Conservation (phyloP, 768 basidiomycete genomes). For the Glaciozyma martinii region DNA sequence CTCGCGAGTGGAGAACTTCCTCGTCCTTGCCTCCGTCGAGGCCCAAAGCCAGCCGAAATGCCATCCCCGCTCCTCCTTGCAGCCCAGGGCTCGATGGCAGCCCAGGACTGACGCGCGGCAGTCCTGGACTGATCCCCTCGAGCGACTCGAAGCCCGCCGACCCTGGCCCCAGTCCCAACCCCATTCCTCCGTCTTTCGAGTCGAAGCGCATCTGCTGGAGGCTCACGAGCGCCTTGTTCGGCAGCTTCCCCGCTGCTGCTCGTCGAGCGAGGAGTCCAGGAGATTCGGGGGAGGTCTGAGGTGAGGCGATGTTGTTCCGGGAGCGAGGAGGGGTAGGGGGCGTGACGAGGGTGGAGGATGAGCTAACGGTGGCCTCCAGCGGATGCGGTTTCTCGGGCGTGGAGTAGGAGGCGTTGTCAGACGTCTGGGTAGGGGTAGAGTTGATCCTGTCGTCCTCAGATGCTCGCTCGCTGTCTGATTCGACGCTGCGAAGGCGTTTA, state of each 20-base stretch:
- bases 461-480: too few relatives aligned
- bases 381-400: neutral
- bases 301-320: neutral
- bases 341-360: neutral
- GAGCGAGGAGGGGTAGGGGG: neutral
- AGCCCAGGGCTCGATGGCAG: too few relatives aligned
- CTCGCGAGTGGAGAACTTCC: neutral
- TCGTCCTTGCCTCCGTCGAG: neutral
- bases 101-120: too few relatives aligned
- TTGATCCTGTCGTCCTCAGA: neutral
- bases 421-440: neutral
- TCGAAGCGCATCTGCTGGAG: slow-evolving; percentile 31
- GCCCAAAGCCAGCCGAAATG: slow-evolving; percentile 1
- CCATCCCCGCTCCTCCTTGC: slow-evolving; percentile 1
- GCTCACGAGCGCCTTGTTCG: slow-evolving; percentile 21
- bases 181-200: slow-evolving; percentile 13
- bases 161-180: slow-evolving; percentile 25
- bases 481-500: too few relatives aligned
- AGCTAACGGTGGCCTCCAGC: neutral
- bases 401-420: neutral
- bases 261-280: slow-evolving; percentile 17
- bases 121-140: slow-evolving; percentile 3
- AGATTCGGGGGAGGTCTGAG: neutral
- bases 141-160: slow-evolving; percentile 11
- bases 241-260: slow-evolving; percentile 17